These are phyloP conservation scores for Lyophyllum decastes DNA, from an alignment of 768 basidiomycete species.

Conservation along the genomic window DNA sequence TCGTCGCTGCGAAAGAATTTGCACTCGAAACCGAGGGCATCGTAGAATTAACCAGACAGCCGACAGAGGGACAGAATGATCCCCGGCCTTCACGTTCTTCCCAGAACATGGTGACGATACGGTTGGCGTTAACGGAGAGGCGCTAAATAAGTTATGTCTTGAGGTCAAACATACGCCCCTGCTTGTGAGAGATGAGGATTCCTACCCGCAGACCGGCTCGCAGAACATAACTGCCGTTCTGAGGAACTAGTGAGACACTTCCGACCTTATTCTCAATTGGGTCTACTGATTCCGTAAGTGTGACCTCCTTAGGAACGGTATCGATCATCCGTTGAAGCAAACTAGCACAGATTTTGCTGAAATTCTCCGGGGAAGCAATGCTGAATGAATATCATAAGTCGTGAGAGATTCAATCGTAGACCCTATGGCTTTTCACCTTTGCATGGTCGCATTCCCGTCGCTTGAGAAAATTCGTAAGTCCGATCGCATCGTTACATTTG, in stretches of 20 bases:
- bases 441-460: not conserved
- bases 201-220: not conserved
- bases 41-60: not conserved
- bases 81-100: not conserved
- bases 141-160: not conserved
- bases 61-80: not conserved
- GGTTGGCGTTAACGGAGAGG: not conserved
- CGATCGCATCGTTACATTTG: not conserved
- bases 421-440: too few species aligned
- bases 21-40: not conserved
- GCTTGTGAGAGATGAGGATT: too few species aligned
- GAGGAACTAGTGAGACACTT: not conserved
- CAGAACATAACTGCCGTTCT: not conserved
- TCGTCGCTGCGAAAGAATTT: not conserved
- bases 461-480: not conserved
- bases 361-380: not conserved
- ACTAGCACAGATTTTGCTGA: not conserved
- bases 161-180: too few species aligned
- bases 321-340: not conserved
- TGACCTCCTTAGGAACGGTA: not conserved
- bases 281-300: not conserved
- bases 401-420: too few species aligned
- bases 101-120: not conserved
- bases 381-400: not conserved
- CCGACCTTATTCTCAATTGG: not conserved